Conservation (phyloP, 306 rosid genomes). For the Pachyrhizus erosus region DNA sequence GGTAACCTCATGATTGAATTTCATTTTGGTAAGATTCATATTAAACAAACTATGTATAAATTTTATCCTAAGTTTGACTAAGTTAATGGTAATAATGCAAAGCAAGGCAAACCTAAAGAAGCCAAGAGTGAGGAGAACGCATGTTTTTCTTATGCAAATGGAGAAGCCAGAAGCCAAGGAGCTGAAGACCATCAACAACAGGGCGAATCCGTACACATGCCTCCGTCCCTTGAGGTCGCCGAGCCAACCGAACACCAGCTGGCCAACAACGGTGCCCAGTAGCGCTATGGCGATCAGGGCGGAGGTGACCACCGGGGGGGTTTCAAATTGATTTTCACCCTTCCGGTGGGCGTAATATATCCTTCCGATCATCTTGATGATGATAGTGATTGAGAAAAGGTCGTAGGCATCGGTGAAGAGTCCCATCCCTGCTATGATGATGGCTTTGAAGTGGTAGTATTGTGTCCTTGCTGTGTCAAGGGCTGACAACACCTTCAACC, state of each 20-base stretch:
- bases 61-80: not conserved
- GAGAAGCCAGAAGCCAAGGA: slow-evolving; percentile 76
- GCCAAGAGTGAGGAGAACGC: slow-evolving; percentile 64
- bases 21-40: no score
- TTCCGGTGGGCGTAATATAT: slow-evolving; percentile 42
- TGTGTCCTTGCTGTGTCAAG: slow-evolving; percentile 78
- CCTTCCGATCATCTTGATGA: slow-evolving; percentile 60
- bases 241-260: slow-evolving; percentile 63
- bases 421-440: slow-evolving; percentile 87
- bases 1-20: no score
- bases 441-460: slow-evolving; percentile 82
- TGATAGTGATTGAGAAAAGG: slow-evolving; percentile 69
- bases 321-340: not conserved
- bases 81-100: not conserved
- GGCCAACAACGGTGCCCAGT: slow-evolving; percentile 65
- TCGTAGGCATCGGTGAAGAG: slow-evolving; percentile 83
- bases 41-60: not conserved
- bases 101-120: slow-evolving; percentile 51
- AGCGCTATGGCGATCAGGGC: slow-evolving; percentile 54
- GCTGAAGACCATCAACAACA: slow-evolving; percentile 64
- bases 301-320: slow-evolving; percentile 39
- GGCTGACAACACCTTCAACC: slow-evolving; percentile 67
- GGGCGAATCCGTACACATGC: slow-evolving; percentile 62
- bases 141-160: slow-evolving; percentile 49
- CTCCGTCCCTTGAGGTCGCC: slow-evolving; percentile 75